Evolutionary conservation across 768 basidiomycete species (phyloP), one percentile per base, ranked within the genome.

Genomic region (Suillus subluteus): DNA sequence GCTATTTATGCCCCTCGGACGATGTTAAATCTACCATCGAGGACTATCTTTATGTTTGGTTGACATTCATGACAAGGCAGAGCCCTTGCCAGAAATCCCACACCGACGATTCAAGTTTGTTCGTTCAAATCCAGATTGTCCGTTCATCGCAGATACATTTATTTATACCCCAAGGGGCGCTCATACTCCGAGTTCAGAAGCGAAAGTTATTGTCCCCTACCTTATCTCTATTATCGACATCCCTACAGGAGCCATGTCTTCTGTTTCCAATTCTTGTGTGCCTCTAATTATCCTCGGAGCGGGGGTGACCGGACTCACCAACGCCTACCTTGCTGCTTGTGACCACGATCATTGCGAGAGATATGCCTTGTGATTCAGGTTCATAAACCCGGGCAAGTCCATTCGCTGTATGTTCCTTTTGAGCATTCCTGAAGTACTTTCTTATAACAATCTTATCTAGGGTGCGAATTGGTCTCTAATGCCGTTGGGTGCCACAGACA

Each of bases 351-450:
- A 68, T 81, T 7, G 80, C 80, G 50, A 72, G 79, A 63, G 79
- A 81, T 65, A 78, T 81, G 74, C 78, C 79, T 2, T 68, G 76
- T 55, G 74, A 77, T 54, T 74, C 72, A 69, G 75, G 76, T 55
- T 84, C 82, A 4, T 82, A 83, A 62, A 81, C 77, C 5, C 85
- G 82, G 75, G 78, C 84, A 11, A 84, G 82, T 63, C 85, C 85
- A n/a, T 85, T 84, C 74, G 83, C 85, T 66, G 83, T 83, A 65
- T 62, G 80, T 73, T 56, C 23, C 18, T 50, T 52, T 18, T 18
- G 48, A 23, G 63, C 46, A 18, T 15, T 18, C 63, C 21, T n/a
- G 26, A 35, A 56, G 23, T 12, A 2, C 55, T 54, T 23, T 7
- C 23, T 50, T 62, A 46, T 23, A 67, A 26, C 3, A 37, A 56